These are phyloP conservation scores for Sporothrix brasiliensis DNA, from an alignment of 2,329 filamentous ascomycete genomes.

Conservation along the genomic window DNA sequence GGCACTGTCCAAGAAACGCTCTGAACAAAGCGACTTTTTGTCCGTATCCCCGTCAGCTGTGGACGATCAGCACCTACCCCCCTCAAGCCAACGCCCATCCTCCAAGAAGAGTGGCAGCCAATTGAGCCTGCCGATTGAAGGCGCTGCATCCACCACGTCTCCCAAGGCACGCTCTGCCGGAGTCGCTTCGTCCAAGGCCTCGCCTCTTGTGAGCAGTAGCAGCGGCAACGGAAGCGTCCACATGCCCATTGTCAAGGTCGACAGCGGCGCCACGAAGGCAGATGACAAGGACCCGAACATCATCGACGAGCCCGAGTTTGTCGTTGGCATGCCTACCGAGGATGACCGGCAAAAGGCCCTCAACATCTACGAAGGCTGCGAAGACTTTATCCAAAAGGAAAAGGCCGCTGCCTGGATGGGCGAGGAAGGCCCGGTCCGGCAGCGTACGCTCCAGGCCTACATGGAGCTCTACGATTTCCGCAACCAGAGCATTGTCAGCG, in stretches of 20 bases:
- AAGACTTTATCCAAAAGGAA: conserved; percentile 76
- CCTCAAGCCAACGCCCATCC: not conserved
- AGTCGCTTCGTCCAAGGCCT: conserved; percentile 44
- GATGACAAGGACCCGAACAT: conserved; percentile 42
- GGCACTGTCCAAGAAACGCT: conserved; percentile 26
- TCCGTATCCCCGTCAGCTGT: conserved; percentile 35
- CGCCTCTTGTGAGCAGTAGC: conserved; percentile 38
- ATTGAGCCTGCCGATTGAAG: conserved; percentile 51
- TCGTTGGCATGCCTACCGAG: conserved; percentile 62
- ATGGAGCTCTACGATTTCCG: conserved; percentile 91
- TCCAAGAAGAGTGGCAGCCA: conserved; percentile 33
- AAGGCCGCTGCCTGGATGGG: conserved; percentile 88
- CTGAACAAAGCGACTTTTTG: conserved; percentile 23
- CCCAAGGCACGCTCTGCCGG: conserved; percentile 25
- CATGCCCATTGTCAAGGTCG: conserved; percentile 51
- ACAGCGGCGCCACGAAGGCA: conserved; percentile 37
- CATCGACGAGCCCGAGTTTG: conserved; percentile 61
- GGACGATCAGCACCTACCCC: conserved; percentile 27
- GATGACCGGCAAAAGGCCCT: conserved; percentile 77
- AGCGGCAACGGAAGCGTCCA: not conserved
- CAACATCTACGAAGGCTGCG: conserved; percentile 81
- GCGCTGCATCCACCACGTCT: conserved; percentile 40
- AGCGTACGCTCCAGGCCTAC: conserved; percentile 70
- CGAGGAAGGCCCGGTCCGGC: conserved; percentile 65
- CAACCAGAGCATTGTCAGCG: conserved; percentile 75